A percentile compares a stretch with the other conserved stretches of the same genome.
These are phyloP conservation scores for Chlorella sp. DNA, from an alignment of 139 green algal species.

Conservation along the genomic window DNA sequence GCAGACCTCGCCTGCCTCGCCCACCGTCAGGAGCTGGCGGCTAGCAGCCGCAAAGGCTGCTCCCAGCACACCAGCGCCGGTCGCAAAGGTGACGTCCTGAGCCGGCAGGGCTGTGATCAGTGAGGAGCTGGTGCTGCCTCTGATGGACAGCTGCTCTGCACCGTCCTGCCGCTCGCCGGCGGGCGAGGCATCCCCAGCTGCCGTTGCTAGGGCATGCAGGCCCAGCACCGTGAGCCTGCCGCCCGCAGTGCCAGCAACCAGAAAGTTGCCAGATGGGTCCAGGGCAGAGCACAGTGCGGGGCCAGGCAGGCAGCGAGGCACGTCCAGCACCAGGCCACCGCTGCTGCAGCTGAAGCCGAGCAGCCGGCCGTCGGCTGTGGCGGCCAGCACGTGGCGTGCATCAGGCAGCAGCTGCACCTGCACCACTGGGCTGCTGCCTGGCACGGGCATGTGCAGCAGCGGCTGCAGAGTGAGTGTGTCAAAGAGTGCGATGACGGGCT, in stretches of 20 bases:
- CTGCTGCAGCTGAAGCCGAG: conserved; percentile 17
- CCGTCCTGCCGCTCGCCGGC: neutral
- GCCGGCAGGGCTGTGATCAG: neutral
- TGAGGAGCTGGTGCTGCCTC: neutral
- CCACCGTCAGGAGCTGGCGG: conserved; percentile 1
- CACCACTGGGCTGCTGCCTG: neutral
- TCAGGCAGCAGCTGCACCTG: conserved; percentile 36
- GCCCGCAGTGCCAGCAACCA: neutral
- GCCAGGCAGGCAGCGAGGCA: neutral
- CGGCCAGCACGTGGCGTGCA: conserved; percentile 28
- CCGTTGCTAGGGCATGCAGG: conserved; percentile 23
- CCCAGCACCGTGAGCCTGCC: conserved; percentile 17
- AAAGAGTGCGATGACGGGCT: conserved; percentile 61
- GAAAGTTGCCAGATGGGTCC: conserved; percentile 8
- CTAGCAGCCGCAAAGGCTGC: neutral
- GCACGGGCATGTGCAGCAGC: conserved; percentile 54
- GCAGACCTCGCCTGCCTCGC: neutral
- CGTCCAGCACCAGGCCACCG: neutral
- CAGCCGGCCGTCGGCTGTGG: conserved; percentile 32
- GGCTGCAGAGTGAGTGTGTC: conserved; percentile 57
- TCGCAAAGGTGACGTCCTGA: neutral
- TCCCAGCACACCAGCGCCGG: neutral
- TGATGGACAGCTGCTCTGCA: neutral
- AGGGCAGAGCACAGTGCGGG: neutral
- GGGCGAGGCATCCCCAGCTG: neutral